Percentiles rank a stretch among this genome's conserved stretches.
These are phyloP conservation scores for Cystobasidium sp. DNA, from an alignment of 1,284 basidiomycete species.

Conservation along the genomic window DNA sequence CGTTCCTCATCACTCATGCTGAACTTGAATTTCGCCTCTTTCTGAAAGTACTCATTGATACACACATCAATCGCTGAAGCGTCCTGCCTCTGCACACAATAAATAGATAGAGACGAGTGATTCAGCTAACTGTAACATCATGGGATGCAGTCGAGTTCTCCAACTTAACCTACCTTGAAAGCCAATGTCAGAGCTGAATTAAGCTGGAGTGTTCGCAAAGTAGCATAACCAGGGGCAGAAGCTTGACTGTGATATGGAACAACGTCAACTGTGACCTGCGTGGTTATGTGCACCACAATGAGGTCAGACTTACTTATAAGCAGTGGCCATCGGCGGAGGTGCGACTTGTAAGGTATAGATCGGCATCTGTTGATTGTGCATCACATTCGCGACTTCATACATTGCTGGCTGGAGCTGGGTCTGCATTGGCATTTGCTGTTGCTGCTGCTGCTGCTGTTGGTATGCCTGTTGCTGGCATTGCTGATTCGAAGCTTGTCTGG, in stretches of 20 bases:
- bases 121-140: not conserved
- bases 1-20: slow-evolving; percentile 20
- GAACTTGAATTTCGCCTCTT: slow-evolving; percentile 24
- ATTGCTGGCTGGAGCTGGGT: not conserved
- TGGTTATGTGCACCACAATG: not conserved
- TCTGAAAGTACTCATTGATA: slow-evolving; percentile 11
- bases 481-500: not conserved
- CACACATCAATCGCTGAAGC: slow-evolving; percentile 7
- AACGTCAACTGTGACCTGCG: not conserved
- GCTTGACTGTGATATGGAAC: not conserved
- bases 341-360: too few relatives aligned
- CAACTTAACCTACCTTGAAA: slow-evolving; percentile 7
- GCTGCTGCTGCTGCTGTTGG: slow-evolving; percentile 1
- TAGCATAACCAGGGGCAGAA: slow-evolving; percentile 17
- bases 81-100: slow-evolving; percentile 5
- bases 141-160: not conserved
- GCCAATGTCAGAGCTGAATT: slow-evolving; percentile 3
- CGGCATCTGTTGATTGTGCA: not conserved
- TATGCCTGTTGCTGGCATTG: not conserved
- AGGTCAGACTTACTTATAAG: slow-evolving; percentile 1
- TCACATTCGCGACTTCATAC: not conserved
- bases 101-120: not conserved
- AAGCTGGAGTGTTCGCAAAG: slow-evolving; percentile 25
- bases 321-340: not conserved
- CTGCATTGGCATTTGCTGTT: not conserved